These are phyloP conservation scores for Holtermanniella nyarrowii DNA, from an alignment of 768 basidiomycete genomes.

Conservation along the genomic window DNA sequence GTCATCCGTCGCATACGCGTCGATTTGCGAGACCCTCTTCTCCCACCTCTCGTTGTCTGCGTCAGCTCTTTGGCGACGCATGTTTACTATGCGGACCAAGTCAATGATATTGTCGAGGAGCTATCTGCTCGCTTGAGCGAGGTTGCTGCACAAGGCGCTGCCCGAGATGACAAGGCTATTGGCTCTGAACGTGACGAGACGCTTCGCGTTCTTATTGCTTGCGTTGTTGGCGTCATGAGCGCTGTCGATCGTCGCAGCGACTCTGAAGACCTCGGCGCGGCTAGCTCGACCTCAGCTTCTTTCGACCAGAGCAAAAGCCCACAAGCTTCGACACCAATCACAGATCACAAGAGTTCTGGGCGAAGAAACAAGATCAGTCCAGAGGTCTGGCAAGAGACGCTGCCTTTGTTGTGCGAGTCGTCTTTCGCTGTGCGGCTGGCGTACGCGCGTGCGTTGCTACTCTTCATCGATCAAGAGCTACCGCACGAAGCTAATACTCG, in stretches of 20 bases:
- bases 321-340: conserved; percentile 9
- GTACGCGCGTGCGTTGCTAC: conserved; percentile 61
- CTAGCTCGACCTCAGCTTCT: not conserved
- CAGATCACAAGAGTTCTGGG: conserved; percentile 3
- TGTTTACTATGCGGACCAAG: conserved; percentile 92
- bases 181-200: conserved; percentile 26
- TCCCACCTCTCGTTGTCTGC: conserved; percentile 61
- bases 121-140: conserved; percentile 62
- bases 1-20: conserved; percentile 60
- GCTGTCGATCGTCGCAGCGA: conserved; percentile 14
- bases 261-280: conserved; percentile 3
- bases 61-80: conserved; percentile 78
- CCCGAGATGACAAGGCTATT: conserved; percentile 8
- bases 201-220: conserved; percentile 22
- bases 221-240: conserved; percentile 26
- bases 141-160: conserved; percentile 45
- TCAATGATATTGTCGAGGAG: conserved; percentile 81
- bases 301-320: conserved; percentile 23
- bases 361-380: conserved; percentile 50
- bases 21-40: conserved; percentile 54
- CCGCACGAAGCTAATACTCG: conserved; percentile 47
- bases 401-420: conserved; percentile 69
- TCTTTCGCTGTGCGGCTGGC: conserved; percentile 69
- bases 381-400: conserved; percentile 83
- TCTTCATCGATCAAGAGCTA: conserved; percentile 68